Evolutionary conservation across 1,284 basidiomycete species (phyloP).

Genomic region (Puccinia horiana): DNA sequence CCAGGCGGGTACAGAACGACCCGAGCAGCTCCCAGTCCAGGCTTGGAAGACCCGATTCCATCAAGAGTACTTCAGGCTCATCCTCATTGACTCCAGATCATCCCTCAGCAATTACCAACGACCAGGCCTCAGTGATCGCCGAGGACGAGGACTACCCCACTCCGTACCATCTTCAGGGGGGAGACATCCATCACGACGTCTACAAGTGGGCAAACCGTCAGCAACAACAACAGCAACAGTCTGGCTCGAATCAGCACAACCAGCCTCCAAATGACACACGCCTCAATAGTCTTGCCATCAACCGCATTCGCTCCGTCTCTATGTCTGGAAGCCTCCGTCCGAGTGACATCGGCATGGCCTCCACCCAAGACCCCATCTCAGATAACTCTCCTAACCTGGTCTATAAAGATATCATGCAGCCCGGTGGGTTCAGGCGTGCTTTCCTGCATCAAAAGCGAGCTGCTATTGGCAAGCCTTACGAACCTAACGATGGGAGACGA

Average conservation of each 20-base stretch:
- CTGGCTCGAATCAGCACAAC: neutral
- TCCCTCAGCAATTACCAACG: neutral
- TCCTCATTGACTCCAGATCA: neutral
- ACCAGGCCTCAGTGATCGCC: neutral
- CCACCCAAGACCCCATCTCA: neutral
- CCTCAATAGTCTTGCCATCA: slow-evolving; percentile 1
- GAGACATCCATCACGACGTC: slow-evolving; percentile 53
- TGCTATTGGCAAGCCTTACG: slow-evolving; percentile 24
- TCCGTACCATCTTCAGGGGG: slow-evolving; percentile 53
- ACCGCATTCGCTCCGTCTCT: slow-evolving; percentile 39
- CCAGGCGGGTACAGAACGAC: neutral
- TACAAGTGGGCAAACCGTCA: slow-evolving; percentile 54
- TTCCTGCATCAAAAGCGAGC: slow-evolving; percentile 37
- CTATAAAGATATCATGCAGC: slow-evolving; percentile 47
- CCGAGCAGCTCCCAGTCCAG: neutral
- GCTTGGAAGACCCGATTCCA: neutral
- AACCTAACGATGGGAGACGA: neutral
- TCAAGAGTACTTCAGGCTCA: neutral
- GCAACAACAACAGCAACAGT: neutral
- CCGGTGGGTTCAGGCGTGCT: slow-evolving; percentile 34
- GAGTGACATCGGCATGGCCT: neutral
- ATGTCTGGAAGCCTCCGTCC: slow-evolving; percentile 27
- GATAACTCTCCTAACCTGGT: neutral
- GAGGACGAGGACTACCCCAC: slow-evolving; percentile 51
- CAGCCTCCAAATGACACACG: neutral